These are phyloP conservation scores for Forsythia viridissima DNA, from an alignment of 257 asterid species.

Conservation along the genomic window DNA sequence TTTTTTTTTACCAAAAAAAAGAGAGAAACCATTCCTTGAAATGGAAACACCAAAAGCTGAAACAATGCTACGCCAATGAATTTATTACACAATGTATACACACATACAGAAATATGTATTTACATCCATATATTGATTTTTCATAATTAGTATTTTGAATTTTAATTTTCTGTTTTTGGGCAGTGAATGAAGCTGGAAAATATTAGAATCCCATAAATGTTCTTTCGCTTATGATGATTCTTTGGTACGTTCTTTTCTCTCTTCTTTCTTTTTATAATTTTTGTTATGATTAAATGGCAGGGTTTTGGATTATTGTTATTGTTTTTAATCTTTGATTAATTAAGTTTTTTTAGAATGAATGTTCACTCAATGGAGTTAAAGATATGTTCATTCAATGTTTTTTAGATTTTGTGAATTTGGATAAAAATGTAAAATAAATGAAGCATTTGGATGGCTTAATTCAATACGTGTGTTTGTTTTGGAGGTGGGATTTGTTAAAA, in stretches of 20 bases:
- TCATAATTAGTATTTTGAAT: background rate
- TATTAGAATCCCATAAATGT: conserved; percentile 24
- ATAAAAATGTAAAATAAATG: background rate
- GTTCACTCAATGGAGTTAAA: no score
- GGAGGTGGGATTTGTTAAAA: background rate
- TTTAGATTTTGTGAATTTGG: background rate
- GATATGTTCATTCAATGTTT: background rate
- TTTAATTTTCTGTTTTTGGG: conserved; percentile 28
- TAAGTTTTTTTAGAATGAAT: conserved; percentile 4
- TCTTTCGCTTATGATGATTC: conserved; percentile 43
- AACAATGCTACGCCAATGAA: conserved; percentile 24
- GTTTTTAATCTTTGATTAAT: conserved; percentile 11
- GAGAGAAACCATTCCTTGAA: conserved; percentile 5
- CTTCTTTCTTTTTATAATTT: background rate
- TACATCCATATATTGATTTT: background rate
- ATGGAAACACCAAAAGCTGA: background rate
- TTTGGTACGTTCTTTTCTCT: conserved; percentile 28
- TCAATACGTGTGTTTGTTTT: background rate
- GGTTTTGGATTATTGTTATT: background rate
- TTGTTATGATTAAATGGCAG: no score
- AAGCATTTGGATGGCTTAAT: background rate
- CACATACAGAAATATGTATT: background rate
- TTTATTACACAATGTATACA: conserved; percentile 16
- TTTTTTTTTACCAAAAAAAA: background rate
- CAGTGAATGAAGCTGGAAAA: conserved; percentile 23